These are phyloP conservation scores for Amauroascus verrucosus DNA, from an alignment of 2,329 filamentous ascomycete species.

Conservation along the genomic window DNA sequence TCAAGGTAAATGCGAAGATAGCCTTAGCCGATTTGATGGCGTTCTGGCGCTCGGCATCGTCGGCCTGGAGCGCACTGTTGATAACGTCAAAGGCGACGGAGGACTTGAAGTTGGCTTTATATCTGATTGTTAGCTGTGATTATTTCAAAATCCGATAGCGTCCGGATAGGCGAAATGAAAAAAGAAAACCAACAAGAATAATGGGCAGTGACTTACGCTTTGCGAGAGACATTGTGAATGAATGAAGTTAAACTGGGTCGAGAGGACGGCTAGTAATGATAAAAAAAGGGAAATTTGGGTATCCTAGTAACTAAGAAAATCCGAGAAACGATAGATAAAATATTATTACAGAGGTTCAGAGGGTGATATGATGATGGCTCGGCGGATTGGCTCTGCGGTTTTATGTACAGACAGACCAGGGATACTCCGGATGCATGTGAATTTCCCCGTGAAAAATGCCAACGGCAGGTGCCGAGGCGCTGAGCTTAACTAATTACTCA, in stretches of 20 bases:
- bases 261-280: background rate
- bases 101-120: conserved; percentile 68
- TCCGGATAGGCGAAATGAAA: background rate
- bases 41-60: conserved; percentile 66
- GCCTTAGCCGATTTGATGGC: conserved; percentile 82
- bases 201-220: conserved; percentile 47
- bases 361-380: background rate
- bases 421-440: conserved; percentile 5
- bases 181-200: no score
- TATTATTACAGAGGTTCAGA: background rate
- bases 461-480: conserved; percentile 7
- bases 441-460: background rate
- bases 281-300: conserved; percentile 11
- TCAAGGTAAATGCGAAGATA: conserved; percentile 83
- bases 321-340: conserved; percentile 12
- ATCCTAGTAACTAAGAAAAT: conserved; percentile 16
- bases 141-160: background rate
- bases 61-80: conserved; percentile 56
- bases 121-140: conserved; percentile 3
- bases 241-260: background rate
- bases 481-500: background rate
- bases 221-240: conserved; percentile 57
- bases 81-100: conserved; percentile 88
- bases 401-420: background rate
- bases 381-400: background rate